Evolutionary conservation across 2,329 filamentous ascomycete species (phyloP).

Genomic region (Metarhizium rileyi): DNA sequence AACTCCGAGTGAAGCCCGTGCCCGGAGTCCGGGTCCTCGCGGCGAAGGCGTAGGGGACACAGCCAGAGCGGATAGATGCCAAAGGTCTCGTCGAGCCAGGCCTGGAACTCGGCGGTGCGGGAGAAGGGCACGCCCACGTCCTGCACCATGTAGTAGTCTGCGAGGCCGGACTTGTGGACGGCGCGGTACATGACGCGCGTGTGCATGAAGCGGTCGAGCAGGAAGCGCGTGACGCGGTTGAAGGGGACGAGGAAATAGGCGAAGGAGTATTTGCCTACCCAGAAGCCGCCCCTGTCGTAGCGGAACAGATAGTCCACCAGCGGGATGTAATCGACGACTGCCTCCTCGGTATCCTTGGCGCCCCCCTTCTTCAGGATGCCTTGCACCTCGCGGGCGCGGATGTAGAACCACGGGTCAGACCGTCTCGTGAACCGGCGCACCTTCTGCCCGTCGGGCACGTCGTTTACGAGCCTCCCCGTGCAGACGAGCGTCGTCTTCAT

Average conservation of each 20-base stretch:
- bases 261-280: constrained; percentile 54
- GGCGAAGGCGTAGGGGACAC: constrained; percentile 38
- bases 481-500: constrained; percentile 47
- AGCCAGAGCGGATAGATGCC: constrained; percentile 47
- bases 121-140: constrained; percentile 46
- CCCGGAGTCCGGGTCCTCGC: constrained; percentile 29
- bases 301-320: constrained; percentile 60
- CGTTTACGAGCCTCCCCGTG: constrained; percentile 45
- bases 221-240: constrained; percentile 50
- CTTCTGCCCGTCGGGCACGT: constrained; percentile 23
- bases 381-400: constrained; percentile 46
- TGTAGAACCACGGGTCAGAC: constrained; percentile 63
- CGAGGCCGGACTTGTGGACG: constrained; percentile 50
- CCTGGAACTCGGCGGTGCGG: constrained; percentile 32
- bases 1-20: constrained; percentile 40
- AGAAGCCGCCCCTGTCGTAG: constrained; percentile 62
- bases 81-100: constrained; percentile 36
- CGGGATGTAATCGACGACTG: constrained; percentile 44
- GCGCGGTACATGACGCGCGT: constrained; percentile 58
- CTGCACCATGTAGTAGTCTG: constrained; percentile 53
- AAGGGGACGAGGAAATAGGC: constrained; percentile 56
- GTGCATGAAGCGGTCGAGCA: constrained; percentile 53
- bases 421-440: constrained; percentile 43
- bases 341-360: constrained; percentile 7
- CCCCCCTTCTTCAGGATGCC: constrained; percentile 16